These are phyloP conservation scores for Abortiporus biennis DNA, from an alignment of 1,284 basidiomycete species.

Conservation along the genomic window DNA sequence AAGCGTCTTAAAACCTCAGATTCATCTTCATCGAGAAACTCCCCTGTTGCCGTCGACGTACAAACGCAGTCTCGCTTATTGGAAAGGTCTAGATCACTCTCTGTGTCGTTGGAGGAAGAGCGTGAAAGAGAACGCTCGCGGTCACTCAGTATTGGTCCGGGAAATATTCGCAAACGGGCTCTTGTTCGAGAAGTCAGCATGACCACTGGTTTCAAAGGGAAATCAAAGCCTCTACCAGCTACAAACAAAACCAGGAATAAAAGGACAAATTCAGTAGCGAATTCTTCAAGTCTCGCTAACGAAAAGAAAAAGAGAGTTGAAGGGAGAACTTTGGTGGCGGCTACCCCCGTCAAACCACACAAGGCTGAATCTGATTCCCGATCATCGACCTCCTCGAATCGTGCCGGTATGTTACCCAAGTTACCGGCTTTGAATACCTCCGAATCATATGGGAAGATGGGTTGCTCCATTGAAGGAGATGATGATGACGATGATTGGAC, in stretches of 20 bases:
- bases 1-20: conserved; percentile 16
- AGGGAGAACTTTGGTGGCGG: conserved; percentile 49
- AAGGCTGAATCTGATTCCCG: not conserved
- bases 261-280: conserved; percentile 7
- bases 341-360: conserved; percentile 47
- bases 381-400: too few relatives aligned
- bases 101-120: conserved; percentile 59
- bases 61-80: conserved; percentile 5
- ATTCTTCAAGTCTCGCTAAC: conserved; percentile 2
- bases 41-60: conserved; percentile 18
- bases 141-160: conserved; percentile 27
- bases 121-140: conserved; percentile 41
- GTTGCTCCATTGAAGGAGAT: conserved; percentile 11
- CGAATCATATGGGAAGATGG: too few relatives aligned
- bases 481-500: conserved; percentile 32
- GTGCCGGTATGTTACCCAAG: not conserved
- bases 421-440: too few relatives aligned
- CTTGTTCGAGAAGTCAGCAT: conserved; percentile 67
- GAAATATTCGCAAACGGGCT: conserved; percentile 34
- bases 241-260: conserved; percentile 10
- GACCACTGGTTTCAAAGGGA: conserved; percentile 56
- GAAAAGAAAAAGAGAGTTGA: conserved; percentile 14
- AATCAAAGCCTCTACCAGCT: conserved; percentile 18
- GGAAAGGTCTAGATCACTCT: conserved; percentile 45
- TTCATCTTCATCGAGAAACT: conserved; percentile 15